Conservation (phyloP, 2,329 filamentous ascomycete species). For the Microdochium paspali region DNA sequence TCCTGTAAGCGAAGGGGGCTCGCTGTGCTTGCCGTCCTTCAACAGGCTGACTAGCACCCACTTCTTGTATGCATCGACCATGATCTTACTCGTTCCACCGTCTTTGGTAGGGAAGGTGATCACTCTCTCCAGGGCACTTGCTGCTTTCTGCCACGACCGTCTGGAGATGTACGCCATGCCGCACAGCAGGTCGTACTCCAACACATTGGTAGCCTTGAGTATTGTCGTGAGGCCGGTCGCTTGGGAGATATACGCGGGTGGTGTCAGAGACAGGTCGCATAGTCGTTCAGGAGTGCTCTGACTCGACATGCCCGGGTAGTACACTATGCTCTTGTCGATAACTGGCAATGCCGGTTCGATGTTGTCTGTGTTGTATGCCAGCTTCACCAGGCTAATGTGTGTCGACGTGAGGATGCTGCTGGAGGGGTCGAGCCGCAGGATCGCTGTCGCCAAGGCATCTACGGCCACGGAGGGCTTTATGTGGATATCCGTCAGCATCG, state of each 20-base stretch:
- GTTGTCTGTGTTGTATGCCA: conserved; percentile 47
- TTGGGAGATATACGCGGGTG: conserved; percentile 48
- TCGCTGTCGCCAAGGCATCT: conserved; percentile 36
- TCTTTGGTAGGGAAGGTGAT: conserved; percentile 59
- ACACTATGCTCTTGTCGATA: conserved; percentile 56
- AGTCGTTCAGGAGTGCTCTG: conserved; percentile 26
- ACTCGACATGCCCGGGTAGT: conserved; percentile 43
- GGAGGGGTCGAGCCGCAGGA: conserved; percentile 58
- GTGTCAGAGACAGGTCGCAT: conserved; percentile 34
- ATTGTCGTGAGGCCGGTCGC: conserved; percentile 46
- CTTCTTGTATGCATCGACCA: conserved; percentile 86
- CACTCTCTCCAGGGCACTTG: conserved; percentile 51
- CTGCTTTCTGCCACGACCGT: conserved; percentile 53
- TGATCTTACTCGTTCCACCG: conserved; percentile 60
- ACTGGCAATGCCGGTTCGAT: conserved; percentile 49
- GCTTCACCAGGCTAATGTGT: conserved; percentile 47
- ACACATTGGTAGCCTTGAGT: conserved; percentile 41
- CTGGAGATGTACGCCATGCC: conserved; percentile 56
- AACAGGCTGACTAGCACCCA: conserved; percentile 75
- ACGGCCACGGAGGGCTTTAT: conserved; percentile 35
- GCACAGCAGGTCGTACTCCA: conserved; percentile 58
- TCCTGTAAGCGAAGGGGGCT: conserved; percentile 47
- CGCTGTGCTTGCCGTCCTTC: conserved; percentile 48
- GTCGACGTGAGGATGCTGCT: conserved; percentile 56
- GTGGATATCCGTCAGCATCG: neutral